Evolutionary conservation across 2,329 filamentous ascomycete genomes (phyloP).

Genomic region (Pseudohalonectria lignicola): DNA sequence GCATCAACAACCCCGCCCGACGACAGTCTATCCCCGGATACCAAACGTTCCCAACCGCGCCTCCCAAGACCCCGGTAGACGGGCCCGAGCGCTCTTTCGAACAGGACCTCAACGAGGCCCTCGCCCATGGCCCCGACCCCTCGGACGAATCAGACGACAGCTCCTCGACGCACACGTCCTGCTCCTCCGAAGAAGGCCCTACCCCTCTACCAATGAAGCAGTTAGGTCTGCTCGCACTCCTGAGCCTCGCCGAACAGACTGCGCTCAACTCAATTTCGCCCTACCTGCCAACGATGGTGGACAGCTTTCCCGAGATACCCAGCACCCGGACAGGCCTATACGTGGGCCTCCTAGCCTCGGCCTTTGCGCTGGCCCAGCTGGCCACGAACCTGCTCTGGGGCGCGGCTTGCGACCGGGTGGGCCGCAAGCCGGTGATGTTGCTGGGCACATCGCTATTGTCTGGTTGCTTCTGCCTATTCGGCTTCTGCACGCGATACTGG

Average conservation of each 20-base stretch:
- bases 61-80: conserved; percentile 54
- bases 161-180: conserved; percentile 13
- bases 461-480: conserved; percentile 73
- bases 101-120: background rate
- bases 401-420: conserved; percentile 67
- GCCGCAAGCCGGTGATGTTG: conserved; percentile 73
- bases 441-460: conserved; percentile 75
- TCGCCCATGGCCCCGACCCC: no score
- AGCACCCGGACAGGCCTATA: conserved; percentile 67
- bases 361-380: conserved; percentile 87
- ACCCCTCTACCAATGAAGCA: conserved; percentile 76
- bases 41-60: conserved; percentile 70
- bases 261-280: conserved; percentile 94
- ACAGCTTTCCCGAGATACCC: conserved; percentile 71
- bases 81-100: conserved; percentile 4
- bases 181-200: conserved; percentile 3
- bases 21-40: conserved; percentile 51
- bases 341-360: conserved; percentile 79
- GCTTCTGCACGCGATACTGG: conserved; percentile 72
- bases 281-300: conserved; percentile 88
- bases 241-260: conserved; percentile 89
- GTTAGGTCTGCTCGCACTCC: conserved; percentile 73
- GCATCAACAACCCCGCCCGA: conserved; percentile 16
- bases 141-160: conserved; percentile 32
- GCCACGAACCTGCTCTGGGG: conserved; percentile 90